Percentiles rank a stretch among this genome's conserved stretches.
These are phyloP conservation scores for Talaromyces sp. DNA, from an alignment of 2,329 filamentous ascomycete genomes.

Conservation along the genomic window DNA sequence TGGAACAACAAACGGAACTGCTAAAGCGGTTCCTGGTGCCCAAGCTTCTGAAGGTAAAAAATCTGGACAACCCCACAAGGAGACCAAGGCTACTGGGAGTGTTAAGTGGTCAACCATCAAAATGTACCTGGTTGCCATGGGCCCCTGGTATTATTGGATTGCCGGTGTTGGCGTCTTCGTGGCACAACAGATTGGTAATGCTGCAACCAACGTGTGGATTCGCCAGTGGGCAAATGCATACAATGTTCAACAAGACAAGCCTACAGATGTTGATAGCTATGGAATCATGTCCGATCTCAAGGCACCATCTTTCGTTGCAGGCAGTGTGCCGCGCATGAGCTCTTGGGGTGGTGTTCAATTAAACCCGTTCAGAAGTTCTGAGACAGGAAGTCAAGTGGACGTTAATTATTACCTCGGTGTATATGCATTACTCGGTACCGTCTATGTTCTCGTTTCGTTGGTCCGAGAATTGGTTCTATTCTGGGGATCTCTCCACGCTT, in stretches of 20 bases:
- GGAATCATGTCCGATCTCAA: conserved; percentile 36
- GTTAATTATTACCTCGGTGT: conserved; percentile 77
- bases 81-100: conserved; percentile 77
- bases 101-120: conserved; percentile 84
- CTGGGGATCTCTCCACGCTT: conserved; percentile 84
- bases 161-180: conserved; percentile 70
- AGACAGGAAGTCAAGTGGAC: conserved; percentile 56
- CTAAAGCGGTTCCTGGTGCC: conserved; percentile 26
- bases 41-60: conserved; percentile 42
- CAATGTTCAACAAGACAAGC: conserved; percentile 40
- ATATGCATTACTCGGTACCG: conserved; percentile 73
- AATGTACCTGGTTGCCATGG: conserved; percentile 86
- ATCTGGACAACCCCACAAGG: conserved; percentile 50
- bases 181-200: conserved; percentile 76
- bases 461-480: conserved; percentile 84
- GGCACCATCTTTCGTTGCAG: conserved; percentile 32
- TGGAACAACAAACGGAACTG: conserved; percentile 44
- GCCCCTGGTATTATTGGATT: conserved; percentile 94
- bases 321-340: conserved; percentile 31
- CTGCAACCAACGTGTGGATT: conserved; percentile 93
- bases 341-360: conserved; percentile 26
- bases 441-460: conserved; percentile 77
- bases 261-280: conserved; percentile 35
- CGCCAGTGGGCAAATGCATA: conserved; percentile 94
- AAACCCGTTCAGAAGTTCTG: conserved; percentile 16